Conservation (phyloP, 352 stramenopile species). For the Globisporangium viniferum region DNA sequence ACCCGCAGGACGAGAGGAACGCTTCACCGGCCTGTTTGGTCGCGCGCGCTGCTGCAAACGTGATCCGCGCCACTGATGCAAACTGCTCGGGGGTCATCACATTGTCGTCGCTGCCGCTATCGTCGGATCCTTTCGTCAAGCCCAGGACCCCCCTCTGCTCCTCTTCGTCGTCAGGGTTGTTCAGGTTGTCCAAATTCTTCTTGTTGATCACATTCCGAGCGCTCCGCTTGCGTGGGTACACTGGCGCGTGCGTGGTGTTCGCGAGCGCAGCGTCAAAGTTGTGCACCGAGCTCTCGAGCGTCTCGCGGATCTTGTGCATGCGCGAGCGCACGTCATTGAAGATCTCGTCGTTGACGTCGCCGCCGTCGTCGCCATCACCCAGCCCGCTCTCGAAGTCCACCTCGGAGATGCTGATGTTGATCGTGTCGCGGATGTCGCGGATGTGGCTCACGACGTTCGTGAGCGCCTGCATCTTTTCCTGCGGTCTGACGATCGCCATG, state of each 20-base stretch:
- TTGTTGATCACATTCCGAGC: slow-evolving; percentile 14
- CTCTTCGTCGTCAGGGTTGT: not conserved
- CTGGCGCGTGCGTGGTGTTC: slow-evolving; percentile 35
- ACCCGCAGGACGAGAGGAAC: slow-evolving; percentile 49
- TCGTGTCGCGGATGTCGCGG: slow-evolving; percentile 60
- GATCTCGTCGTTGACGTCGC: slow-evolving; percentile 25
- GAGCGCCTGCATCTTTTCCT: slow-evolving; percentile 51
- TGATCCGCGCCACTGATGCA: slow-evolving; percentile 54
- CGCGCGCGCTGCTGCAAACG: slow-evolving; percentile 54
- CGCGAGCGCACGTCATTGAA: slow-evolving; percentile 58
- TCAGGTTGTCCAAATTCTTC: not conserved
- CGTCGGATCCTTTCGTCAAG: slow-evolving; percentile 1
- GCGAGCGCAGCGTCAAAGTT: slow-evolving; percentile 49
- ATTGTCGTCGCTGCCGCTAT: slow-evolving; percentile 18
- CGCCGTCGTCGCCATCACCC: slow-evolving; percentile 19
- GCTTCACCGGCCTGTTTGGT: slow-evolving; percentile 54
- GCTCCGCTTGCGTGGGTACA: slow-evolving; percentile 33
- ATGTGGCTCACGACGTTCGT: slow-evolving; percentile 65
- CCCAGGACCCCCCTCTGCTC: not conserved
- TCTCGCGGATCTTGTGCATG: slow-evolving; percentile 51
- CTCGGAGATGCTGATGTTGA: slow-evolving; percentile 63
- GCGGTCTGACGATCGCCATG: slow-evolving; percentile 21
- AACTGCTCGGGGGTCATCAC: slow-evolving; percentile 51
- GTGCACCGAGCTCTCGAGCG: slow-evolving; percentile 43
- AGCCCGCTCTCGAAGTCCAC: slow-evolving; percentile 28